phyloP scores from a whole-genome alignment of 306 rosid genomes.

The Astragalus glycyphyllos region DNA sequence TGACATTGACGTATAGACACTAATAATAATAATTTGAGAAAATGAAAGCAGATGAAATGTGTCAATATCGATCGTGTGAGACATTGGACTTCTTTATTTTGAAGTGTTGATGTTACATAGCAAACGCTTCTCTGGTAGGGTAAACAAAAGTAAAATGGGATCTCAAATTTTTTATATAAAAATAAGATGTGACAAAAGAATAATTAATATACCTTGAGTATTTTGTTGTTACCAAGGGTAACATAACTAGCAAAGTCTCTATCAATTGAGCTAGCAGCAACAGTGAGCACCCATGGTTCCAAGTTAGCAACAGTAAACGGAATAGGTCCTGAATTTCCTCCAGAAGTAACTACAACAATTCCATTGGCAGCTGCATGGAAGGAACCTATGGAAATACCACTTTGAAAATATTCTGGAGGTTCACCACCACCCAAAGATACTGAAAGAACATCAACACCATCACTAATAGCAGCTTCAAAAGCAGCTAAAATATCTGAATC shows the following conservation, averaged over 20 bases:
- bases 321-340: constrained; percentile 64
- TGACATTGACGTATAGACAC: too few species aligned
- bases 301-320: constrained; percentile 28
- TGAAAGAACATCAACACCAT: constrained; percentile 73
- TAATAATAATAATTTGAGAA: too few species aligned
- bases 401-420: constrained; percentile 17
- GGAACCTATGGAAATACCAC: constrained; percentile 53
- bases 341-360: constrained; percentile 57
- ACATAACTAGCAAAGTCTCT: constrained; percentile 50
- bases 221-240: constrained; percentile 57
- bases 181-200: too few species aligned
- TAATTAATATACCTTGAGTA: constrained; percentile 42
- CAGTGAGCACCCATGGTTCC: constrained; percentile 73
- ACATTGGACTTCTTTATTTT: too few species aligned
- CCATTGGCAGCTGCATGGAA: constrained; percentile 68
- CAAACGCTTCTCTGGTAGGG: too few species aligned
- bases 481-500: constrained; percentile 80
- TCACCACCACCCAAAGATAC: constrained; percentile 48
- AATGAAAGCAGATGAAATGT: too few species aligned
- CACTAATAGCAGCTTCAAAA: constrained; percentile 76
- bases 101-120: too few species aligned
- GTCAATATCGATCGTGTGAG: too few species aligned
- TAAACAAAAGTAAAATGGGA: too few species aligned
- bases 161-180: too few species aligned
- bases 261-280: constrained; percentile 80